phyloP scores from a whole-genome alignment of 805 yeast species.

The Ogataea nakhonphanomensis region DNA sequence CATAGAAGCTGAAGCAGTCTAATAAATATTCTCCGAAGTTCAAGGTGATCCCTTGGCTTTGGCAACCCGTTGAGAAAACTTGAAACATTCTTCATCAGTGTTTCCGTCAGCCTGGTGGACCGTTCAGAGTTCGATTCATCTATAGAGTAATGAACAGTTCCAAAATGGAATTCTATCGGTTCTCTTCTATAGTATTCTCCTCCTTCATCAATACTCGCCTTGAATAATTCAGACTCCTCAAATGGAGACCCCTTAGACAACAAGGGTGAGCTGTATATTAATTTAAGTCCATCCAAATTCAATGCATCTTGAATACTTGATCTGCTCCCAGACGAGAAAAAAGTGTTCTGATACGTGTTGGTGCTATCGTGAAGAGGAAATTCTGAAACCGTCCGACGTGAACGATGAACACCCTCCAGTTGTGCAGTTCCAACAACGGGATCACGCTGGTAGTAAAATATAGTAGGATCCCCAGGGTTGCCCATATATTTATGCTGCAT shows the following conservation, averaged over 20 bases:
- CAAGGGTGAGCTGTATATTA: too few species aligned
- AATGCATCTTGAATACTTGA: slow-evolving; percentile 1
- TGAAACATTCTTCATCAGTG: slow-evolving; percentile 11
- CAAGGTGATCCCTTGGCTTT: slow-evolving; percentile 1
- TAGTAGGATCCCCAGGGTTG: slow-evolving; percentile 1
- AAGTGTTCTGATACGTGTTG: slow-evolving; percentile 2
- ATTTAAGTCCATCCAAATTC: neutral
- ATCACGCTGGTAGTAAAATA: slow-evolving; percentile 24
- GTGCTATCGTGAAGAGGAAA: neutral
- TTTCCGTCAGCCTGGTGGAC: slow-evolving; percentile 11
- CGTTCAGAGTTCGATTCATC: slow-evolving; percentile 9
- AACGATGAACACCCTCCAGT: slow-evolving; percentile 18
- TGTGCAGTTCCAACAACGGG: slow-evolving; percentile 28
- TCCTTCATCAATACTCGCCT: slow-evolving; percentile 15
- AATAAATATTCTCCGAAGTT: slow-evolving; percentile 25
- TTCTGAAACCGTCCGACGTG: neutral
- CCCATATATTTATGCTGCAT: neutral
- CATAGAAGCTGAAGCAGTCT: slow-evolving; percentile 25
- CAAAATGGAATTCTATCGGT: slow-evolving; percentile 17
- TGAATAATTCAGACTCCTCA: slow-evolving; percentile 16
- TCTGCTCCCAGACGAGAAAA: too few species aligned
- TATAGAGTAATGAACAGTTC: slow-evolving; percentile 14
- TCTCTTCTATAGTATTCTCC: slow-evolving; percentile 17
- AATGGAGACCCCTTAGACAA: slow-evolving; percentile 6
- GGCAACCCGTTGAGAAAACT: slow-evolving; percentile 3